phyloP scores from a whole-genome alignment of 1,284 basidiomycete species.

The Termitomyces sp. region DNA sequence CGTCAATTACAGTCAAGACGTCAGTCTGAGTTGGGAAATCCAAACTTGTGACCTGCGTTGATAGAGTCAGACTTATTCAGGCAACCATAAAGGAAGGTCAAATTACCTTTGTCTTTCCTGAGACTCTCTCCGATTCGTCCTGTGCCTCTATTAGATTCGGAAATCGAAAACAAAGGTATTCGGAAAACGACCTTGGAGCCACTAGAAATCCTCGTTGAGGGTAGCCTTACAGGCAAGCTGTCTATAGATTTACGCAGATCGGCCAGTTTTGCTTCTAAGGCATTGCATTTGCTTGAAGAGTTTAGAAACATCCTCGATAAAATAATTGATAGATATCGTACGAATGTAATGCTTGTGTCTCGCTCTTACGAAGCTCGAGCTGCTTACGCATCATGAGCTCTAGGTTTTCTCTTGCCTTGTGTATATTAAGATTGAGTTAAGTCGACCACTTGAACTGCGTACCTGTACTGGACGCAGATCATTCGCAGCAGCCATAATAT shows the following conservation, averaged over 20 bases:
- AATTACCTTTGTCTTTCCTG: neutral
- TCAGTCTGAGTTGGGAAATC: slow-evolving; percentile 25
- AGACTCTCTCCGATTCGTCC: neutral
- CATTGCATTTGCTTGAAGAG: slow-evolving; percentile 57
- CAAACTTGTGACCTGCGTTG: neutral
- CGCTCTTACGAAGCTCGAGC: slow-evolving; percentile 61
- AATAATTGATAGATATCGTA: slow-evolving; percentile 29
- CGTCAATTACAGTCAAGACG: slow-evolving; percentile 27
- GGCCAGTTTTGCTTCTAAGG: slow-evolving; percentile 55
- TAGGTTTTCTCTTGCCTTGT: slow-evolving; percentile 63
- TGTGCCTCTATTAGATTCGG: neutral
- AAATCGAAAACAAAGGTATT: neutral
- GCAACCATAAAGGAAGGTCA: too few species aligned
- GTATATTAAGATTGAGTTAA: neutral
- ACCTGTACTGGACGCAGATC: slow-evolving; percentile 79
- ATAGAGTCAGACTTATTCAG: neutral
- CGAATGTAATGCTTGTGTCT: slow-evolving; percentile 62
- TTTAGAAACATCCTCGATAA: neutral
- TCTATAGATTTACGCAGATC: slow-evolving; percentile 43
- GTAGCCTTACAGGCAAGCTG: slow-evolving; percentile 6
- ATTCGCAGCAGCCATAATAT: slow-evolving; percentile 77
- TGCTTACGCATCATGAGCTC: slow-evolving; percentile 75
- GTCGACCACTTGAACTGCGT: slow-evolving; percentile 2
- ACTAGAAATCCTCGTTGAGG: neutral
- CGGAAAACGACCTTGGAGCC: neutral